phyloP scores from a whole-genome alignment of 768 basidiomycete genomes.

The Coprinopsis marcescibilis region DNA sequence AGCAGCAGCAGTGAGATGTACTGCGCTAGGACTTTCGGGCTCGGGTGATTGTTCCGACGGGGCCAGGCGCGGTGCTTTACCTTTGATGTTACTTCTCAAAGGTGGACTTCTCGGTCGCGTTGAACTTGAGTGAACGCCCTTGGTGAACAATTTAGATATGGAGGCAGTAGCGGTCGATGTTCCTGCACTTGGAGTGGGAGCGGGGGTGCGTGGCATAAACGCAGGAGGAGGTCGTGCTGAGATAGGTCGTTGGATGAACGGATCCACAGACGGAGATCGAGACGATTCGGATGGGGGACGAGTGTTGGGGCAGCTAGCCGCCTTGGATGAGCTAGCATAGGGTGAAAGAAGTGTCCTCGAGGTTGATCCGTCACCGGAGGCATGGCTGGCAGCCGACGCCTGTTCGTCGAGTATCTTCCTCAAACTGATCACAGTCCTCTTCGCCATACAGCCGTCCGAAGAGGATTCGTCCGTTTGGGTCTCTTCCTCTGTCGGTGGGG shows the following conservation, averaged over 20 bases:
- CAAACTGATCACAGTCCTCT: conserved; percentile 58
- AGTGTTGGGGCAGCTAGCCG: background rate
- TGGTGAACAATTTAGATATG: conserved; percentile 71
- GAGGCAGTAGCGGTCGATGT: conserved; percentile 75
- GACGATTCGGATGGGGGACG: conserved; percentile 11
- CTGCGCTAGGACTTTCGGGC: conserved; percentile 4
- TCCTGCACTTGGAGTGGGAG: conserved; percentile 44
- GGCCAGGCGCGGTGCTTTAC: conserved; percentile 18
- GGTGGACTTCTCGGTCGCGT: conserved; percentile 62
- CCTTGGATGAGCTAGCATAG: background rate
- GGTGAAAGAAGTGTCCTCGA: conserved; percentile 9
- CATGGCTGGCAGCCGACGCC: conserved; percentile 18
- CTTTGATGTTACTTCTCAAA: conserved; percentile 38
- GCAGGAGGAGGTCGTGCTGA: conserved; percentile 20
- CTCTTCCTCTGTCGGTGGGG: conserved; percentile 32
- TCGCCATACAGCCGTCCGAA: conserved; percentile 50
- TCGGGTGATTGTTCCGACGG: background rate
- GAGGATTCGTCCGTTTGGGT: conserved; percentile 46
- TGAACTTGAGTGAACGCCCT: conserved; percentile 49
- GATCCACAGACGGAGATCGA: conserved; percentile 8
- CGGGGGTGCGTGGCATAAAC: conserved; percentile 46
- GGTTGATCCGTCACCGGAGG: conserved; percentile 13
- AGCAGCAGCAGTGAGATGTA: conserved; percentile 5
- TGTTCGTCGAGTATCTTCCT: conserved; percentile 65
- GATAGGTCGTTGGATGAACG: conserved; percentile 11